Evolutionary conservation across 1,284 basidiomycete genomes (phyloP), one percentile per base, ranked within the genome.

Genomic region (Cryptococcus deneoformans): DNA sequence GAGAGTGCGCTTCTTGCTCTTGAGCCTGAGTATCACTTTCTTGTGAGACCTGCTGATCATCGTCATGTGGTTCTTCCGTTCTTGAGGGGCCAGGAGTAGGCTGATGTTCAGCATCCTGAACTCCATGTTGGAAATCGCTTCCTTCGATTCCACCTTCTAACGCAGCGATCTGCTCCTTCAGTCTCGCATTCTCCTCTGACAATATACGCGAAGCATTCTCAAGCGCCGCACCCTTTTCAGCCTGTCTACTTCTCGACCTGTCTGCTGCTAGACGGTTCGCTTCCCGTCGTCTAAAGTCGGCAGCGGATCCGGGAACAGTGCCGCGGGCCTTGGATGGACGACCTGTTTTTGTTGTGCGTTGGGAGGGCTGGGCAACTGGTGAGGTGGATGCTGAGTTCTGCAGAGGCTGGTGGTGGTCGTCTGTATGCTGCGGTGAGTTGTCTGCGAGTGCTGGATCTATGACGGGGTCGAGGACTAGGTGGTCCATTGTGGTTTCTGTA

Each of bases 231-330:
- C 62, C 59, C 56, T 73, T 72, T 46, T 76, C 73, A 8, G 65
- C 59, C 46, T 70, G 68, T 8, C 77, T 61, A 0, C 62, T 60
- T 5, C 77, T 64, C 2, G 71, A 73, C 14, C 76, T 66, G 57
- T 77, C 75, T 6, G 77, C 77, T 2, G 77, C 77, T 4, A 77
- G 64, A 36, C 77, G 68, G 50, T 78, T 78, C 9, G 77, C 76
- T 61, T 78, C 77, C 42, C 68, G 61, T 16, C 77, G 64, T 3
- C 67, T 49, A 36, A 67, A 64, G 55, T 76, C 72, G 14, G 65
- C 70, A 2, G 62, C 52, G 11, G 67, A 68, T 3, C 65, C 63
- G 1, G 58, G 62, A 1, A 55, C 56, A 16, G 58, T 54, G 12
- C 53, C 43, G 20, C 59, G 52, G 20, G 61, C 40, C 50, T 47